These are phyloP conservation scores for Neurospora intermedia DNA, from an alignment of 495 filamentous ascomycete genomes.

Conservation along the genomic window DNA sequence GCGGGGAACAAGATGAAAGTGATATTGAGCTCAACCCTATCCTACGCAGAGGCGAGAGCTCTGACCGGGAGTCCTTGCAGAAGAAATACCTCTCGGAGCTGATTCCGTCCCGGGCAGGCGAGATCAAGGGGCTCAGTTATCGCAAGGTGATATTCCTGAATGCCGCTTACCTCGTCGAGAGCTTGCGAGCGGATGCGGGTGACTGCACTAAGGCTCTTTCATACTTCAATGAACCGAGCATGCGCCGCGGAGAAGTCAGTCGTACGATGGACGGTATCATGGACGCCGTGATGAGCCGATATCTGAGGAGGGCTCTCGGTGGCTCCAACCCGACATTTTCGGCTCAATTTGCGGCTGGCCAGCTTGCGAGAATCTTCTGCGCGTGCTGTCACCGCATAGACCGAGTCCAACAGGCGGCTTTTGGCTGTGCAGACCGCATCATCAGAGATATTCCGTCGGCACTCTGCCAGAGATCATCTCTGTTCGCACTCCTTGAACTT, in stretches of 20 bases:
- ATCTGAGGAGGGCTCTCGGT: slow-evolving; percentile 58
- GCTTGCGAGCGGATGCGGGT: slow-evolving; percentile 66
- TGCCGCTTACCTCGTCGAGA: slow-evolving; percentile 76
- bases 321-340: slow-evolving; percentile 65
- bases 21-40: slow-evolving; percentile 93
- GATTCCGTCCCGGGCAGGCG: slow-evolving; percentile 60
- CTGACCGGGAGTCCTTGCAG: slow-evolving; percentile 65
- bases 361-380: slow-evolving; percentile 73
- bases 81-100: slow-evolving; percentile 63
- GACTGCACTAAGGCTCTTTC: slow-evolving; percentile 77
- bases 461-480: slow-evolving; percentile 75
- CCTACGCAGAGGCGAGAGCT: slow-evolving; percentile 66
- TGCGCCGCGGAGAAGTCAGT: slow-evolving; percentile 68
- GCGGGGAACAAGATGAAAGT: slow-evolving; percentile 80
- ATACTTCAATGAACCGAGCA: slow-evolving; percentile 86
- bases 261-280: slow-evolving; percentile 80
- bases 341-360: slow-evolving; percentile 73
- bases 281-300: slow-evolving; percentile 58
- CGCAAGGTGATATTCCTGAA: slow-evolving; percentile 85
- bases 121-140: slow-evolving; percentile 73
- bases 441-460: slow-evolving; percentile 76
- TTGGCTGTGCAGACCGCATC: slow-evolving; percentile 71
- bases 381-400: slow-evolving; percentile 88
- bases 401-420: slow-evolving; percentile 75
- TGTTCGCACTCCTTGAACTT: slow-evolving; percentile 87